Evolutionary conservation across 805 yeast genomes (phyloP).

Genomic region (Candida tibetensis): DNA sequence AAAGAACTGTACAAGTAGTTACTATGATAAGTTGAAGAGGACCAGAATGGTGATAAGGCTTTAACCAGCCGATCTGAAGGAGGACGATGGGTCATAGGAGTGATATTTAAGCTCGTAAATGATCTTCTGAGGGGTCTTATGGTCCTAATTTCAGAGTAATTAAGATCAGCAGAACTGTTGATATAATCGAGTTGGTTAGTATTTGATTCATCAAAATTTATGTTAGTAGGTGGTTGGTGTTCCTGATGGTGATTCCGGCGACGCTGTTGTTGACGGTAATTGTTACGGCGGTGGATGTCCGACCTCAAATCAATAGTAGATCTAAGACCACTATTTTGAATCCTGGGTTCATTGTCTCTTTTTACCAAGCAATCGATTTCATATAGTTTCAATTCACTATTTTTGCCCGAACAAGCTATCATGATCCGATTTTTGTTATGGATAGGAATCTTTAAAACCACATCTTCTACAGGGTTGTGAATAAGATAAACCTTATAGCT

Average conservation of each 20-base stretch:
- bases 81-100: neutral
- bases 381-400: slow-evolving; percentile 26
- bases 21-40: slow-evolving; percentile 7
- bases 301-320: slow-evolving; percentile 3
- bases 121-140: slow-evolving; percentile 6
- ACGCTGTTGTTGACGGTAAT: neutral
- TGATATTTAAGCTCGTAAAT: slow-evolving; percentile 1
- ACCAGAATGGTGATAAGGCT: slow-evolving; percentile 16
- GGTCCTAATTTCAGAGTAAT: neutral
- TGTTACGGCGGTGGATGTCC: neutral
- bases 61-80: slow-evolving; percentile 8
- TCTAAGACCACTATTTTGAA: slow-evolving; percentile 4
- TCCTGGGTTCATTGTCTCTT: neutral
- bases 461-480: slow-evolving; percentile 22
- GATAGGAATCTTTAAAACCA: slow-evolving; percentile 14
- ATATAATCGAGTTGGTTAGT: neutral
- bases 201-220: neutral
- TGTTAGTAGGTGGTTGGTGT: neutral
- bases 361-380: slow-evolving; percentile 14
- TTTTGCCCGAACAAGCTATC: slow-evolving; percentile 26
- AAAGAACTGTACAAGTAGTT: slow-evolving; percentile 11
- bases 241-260: neutral
- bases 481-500: slow-evolving; percentile 25
- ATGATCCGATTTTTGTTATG: slow-evolving; percentile 12
- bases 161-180: neutral